A percentile compares a stretch with the other conserved stretches of the same genome.
These are phyloP conservation scores for Ophiostoma perfectum DNA, from an alignment of 2,329 filamentous ascomycete genomes.

Conservation along the genomic window DNA sequence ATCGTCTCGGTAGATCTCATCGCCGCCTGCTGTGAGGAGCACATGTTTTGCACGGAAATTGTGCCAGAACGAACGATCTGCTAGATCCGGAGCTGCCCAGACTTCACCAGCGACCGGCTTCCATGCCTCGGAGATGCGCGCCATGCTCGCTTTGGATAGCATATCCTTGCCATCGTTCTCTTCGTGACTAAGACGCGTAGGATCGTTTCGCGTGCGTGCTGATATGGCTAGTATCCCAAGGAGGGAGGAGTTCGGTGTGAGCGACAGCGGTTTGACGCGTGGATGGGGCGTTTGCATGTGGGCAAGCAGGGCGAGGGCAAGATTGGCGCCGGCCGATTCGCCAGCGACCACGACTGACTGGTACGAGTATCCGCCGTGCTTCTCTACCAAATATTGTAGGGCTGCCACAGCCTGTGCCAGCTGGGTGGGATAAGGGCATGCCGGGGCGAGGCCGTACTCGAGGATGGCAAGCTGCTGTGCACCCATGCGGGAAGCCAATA, in stretches of 20 bases:
- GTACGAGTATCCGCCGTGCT: background rate
- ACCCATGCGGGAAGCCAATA: conserved; percentile 18
- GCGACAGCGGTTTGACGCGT: background rate
- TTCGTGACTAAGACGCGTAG: conserved; percentile 23
- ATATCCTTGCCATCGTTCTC: conserved; percentile 27
- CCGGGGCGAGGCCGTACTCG: conserved; percentile 28
- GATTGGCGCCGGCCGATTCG: background rate
- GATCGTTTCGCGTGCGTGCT: conserved; percentile 27
- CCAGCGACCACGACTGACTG: background rate
- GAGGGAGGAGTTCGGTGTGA: conserved; percentile 11
- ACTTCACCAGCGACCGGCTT: conserved; percentile 23
- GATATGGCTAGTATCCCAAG: conserved; percentile 26
- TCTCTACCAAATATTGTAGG: conserved; percentile 25
- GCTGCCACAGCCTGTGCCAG: conserved; percentile 27
- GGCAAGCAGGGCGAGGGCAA: background rate
- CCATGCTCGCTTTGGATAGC: conserved; percentile 21
- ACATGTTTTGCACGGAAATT: conserved; percentile 22
- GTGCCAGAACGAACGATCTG: conserved; percentile 22
- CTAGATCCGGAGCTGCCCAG: conserved; percentile 26
- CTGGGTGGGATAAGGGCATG: conserved; percentile 28
- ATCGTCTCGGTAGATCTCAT: conserved; percentile 26
- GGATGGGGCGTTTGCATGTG: background rate
- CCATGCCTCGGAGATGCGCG: conserved; percentile 23
- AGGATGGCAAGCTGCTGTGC: conserved; percentile 25
- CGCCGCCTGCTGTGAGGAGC: conserved; percentile 23